phyloP scores from a whole-genome alignment of 768 basidiomycete genomes.

The Boletales sp. region DNA sequence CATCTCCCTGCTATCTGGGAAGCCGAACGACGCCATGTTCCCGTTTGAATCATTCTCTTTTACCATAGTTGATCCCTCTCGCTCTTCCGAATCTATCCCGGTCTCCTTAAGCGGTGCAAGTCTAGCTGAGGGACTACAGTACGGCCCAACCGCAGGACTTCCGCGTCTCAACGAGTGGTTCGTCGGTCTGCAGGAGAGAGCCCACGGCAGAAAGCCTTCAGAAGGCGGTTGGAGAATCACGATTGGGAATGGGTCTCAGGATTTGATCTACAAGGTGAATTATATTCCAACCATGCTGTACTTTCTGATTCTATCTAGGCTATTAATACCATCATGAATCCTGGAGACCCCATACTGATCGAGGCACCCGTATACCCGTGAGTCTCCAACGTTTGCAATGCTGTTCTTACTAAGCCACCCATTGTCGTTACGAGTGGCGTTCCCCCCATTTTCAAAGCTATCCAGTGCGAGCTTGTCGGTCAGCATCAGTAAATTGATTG shows the following conservation, averaged over 20 bases:
- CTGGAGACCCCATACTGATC: slow-evolving; percentile 76
- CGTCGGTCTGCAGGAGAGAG: slow-evolving; percentile 60
- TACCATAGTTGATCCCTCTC: slow-evolving; percentile 48
- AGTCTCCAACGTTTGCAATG: slow-evolving; percentile 25
- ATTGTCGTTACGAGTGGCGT: slow-evolving; percentile 46
- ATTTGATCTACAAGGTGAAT: slow-evolving; percentile 78
- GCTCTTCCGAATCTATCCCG: slow-evolving; percentile 41
- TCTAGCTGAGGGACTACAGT: slow-evolving; percentile 69
- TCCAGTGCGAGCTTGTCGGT: slow-evolving; percentile 61
- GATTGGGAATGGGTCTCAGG: slow-evolving; percentile 84
- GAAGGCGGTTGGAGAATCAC: slow-evolving; percentile 77
- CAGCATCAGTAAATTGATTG: slow-evolving; percentile 8
- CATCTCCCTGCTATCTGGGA: slow-evolving; percentile 83
- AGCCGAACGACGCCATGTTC: slow-evolving; percentile 88
- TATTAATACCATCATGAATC: slow-evolving; percentile 65
- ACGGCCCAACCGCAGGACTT: slow-evolving; percentile 72
- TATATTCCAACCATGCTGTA: neutral
- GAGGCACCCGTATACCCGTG: slow-evolving; percentile 81
- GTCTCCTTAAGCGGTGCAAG: slow-evolving; percentile 57
- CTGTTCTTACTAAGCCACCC: slow-evolving; percentile 11
- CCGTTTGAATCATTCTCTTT: slow-evolving; percentile 83
- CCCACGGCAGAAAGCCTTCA: slow-evolving; percentile 58
- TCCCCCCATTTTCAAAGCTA: slow-evolving; percentile 56
- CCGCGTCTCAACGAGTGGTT: slow-evolving; percentile 66
- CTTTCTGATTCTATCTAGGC: slow-evolving; percentile 43